These are phyloP conservation scores for Babesia sp. DNA, from an alignment of 169 alveolate species.

Conservation along the genomic window DNA sequence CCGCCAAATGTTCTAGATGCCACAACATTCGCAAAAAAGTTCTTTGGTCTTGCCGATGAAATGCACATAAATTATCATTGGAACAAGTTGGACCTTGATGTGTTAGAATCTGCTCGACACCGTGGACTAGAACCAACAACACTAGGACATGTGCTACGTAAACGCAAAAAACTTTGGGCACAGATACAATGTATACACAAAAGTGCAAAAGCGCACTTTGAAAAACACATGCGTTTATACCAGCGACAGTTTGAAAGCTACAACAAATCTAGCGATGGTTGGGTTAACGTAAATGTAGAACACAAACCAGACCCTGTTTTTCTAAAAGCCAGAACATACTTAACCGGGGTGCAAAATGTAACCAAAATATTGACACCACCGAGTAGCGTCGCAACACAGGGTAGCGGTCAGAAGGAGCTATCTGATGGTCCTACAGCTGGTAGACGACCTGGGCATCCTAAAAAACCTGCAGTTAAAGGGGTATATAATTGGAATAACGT, in stretches of 20 bases:
- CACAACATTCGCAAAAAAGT: neutral
- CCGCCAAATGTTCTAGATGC: neutral
- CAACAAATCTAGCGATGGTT: slow-evolving; percentile 74
- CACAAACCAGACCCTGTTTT: slow-evolving; percentile 22
- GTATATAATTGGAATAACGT: slow-evolving; percentile 68
- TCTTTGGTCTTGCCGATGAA: slow-evolving; percentile 4
- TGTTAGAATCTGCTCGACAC: slow-evolving; percentile 19
- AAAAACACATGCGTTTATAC: slow-evolving; percentile 46
- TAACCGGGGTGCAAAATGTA: slow-evolving; percentile 6
- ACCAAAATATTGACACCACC: neutral
- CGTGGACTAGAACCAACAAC: slow-evolving; percentile 62
- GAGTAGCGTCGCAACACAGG: neutral
- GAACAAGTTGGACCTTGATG: slow-evolving; percentile 2
- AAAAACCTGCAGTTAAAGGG: slow-evolving; percentile 8
- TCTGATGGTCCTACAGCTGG: neutral
- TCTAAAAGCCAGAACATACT: neutral
- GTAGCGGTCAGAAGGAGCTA: neutral
- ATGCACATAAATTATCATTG: slow-evolving; percentile 15
- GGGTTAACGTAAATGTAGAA: slow-evolving; percentile 49
- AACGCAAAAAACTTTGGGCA: slow-evolving; percentile 72
- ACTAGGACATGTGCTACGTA: slow-evolving; percentile 68
- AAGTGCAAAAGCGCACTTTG: slow-evolving; percentile 62
- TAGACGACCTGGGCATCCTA: neutral
- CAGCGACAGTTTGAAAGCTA: slow-evolving; percentile 73
- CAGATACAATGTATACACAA: slow-evolving; percentile 65